Evolutionary conservation across 2,329 filamentous ascomycete genomes (phyloP).

Genomic region (Gaeumannomyces sp.): DNA sequence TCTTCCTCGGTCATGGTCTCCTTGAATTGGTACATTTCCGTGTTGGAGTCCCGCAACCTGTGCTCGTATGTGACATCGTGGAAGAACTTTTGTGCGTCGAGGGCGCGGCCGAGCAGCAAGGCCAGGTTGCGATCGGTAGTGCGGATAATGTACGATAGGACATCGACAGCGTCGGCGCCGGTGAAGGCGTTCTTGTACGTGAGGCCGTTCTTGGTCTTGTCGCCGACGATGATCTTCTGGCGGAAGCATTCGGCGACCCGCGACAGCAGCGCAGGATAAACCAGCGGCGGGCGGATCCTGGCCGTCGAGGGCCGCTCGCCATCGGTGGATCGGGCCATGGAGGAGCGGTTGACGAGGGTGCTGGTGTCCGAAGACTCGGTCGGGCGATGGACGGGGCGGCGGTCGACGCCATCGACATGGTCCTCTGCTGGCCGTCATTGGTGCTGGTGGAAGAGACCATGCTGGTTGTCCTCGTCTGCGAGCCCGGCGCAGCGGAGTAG

Average conservation of each 20-base stretch:
- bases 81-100: conserved; percentile 98
- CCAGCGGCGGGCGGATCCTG: conserved; percentile 69
- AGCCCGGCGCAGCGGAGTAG: conserved; percentile 42
- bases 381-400: conserved; percentile 59
- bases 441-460: conserved; percentile 31
- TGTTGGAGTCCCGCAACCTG: conserved; percentile 83
- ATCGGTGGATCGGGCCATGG: conserved; percentile 47
- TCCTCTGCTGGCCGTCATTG: conserved; percentile 36
- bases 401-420: conserved; percentile 92
- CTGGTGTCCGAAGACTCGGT: conserved; percentile 41
- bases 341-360: conserved; percentile 47
- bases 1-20: conserved; percentile 90
- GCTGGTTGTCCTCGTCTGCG: conserved; percentile 48
- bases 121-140: conserved; percentile 95
- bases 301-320: conserved; percentile 51
- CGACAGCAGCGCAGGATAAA: conserved; percentile 92
- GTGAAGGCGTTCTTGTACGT: conserved; percentile 98
- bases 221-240: conserved; percentile 76
- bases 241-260: conserved; percentile 88
- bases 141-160: conserved; percentile 93
- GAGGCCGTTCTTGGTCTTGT: conserved; percentile 92
- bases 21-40: conserved; percentile 94
- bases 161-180: conserved; percentile 89
- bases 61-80: conserved; percentile 99
- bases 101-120: conserved; percentile 77